These are phyloP conservation scores for Cladosporium phlei DNA, from an alignment of 2,329 filamentous ascomycete species.

Conservation along the genomic window DNA sequence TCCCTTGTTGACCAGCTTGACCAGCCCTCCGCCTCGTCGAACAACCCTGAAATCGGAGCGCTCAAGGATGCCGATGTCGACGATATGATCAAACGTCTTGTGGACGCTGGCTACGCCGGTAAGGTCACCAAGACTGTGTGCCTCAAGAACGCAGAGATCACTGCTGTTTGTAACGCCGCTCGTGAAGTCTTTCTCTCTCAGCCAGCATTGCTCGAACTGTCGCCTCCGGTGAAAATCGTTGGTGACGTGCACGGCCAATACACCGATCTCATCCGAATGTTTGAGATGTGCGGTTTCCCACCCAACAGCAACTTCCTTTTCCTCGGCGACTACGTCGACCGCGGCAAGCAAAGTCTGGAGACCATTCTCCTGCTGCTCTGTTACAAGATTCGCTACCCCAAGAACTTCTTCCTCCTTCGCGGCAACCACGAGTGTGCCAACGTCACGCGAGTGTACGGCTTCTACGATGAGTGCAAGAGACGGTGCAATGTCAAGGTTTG, in stretches of 20 bases:
- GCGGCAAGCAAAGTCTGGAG: conserved; percentile 91
- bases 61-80: conserved; percentile 92
- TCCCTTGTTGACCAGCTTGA: conserved; percentile 20
- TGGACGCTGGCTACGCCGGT: conserved; percentile 91
- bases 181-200: conserved; percentile 87
- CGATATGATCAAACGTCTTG: conserved; percentile 89
- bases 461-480: conserved; percentile 97
- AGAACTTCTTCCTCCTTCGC: conserved; percentile 93
- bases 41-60: conserved; percentile 75
- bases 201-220: conserved; percentile 83
- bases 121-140: conserved; percentile 98
- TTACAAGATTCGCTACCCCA: conserved; percentile 95
- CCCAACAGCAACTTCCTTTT: conserved; percentile 90
- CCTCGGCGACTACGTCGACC: conserved; percentile 92
- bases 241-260: conserved; percentile 97
- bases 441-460: conserved; percentile 91
- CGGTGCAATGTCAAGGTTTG: conserved; percentile 95
- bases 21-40: conserved; percentile 39
- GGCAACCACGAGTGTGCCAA: conserved; percentile 98
- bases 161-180: conserved; percentile 83
- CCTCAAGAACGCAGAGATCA: conserved; percentile 95
- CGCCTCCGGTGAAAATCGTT: conserved; percentile 95
- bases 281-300: conserved; percentile 97
- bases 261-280: conserved; percentile 91
- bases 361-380: conserved; percentile 88